These are phyloP conservation scores for Haplographium delicatum DNA, from an alignment of 495 filamentous ascomycete species.

Conservation along the genomic window DNA sequence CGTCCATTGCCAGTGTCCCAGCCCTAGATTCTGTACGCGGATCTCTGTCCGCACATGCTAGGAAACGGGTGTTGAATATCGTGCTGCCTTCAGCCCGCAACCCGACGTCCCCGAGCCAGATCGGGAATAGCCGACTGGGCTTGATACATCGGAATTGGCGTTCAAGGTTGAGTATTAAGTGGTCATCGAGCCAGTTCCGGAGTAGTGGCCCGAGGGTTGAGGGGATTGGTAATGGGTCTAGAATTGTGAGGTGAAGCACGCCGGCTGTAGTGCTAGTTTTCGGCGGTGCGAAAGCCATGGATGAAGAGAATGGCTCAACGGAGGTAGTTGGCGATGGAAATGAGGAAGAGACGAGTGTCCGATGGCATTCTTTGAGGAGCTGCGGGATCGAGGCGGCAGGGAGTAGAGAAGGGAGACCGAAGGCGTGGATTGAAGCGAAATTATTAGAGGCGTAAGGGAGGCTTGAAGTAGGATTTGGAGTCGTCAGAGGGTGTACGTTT, in stretches of 20 bases:
- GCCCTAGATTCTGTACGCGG: not conserved
- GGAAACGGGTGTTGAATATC: constrained; percentile 9
- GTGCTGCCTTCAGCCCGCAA: constrained; percentile 22
- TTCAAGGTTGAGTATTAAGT: constrained; percentile 41
- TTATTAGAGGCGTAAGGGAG: constrained; percentile 23
- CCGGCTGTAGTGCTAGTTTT: constrained; percentile 22
- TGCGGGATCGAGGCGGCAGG: constrained; percentile 19
- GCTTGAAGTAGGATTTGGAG: constrained; percentile 9
- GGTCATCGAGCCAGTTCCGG: constrained; percentile 41
- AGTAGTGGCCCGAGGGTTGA: constrained; percentile 39
- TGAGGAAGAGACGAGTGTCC: constrained; percentile 10
- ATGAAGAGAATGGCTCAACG: not conserved
- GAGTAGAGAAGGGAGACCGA: constrained; percentile 18
- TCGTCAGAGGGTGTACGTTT: constrained; percentile 16
- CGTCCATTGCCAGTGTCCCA: not conserved
- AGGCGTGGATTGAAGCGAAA: constrained; percentile 20
- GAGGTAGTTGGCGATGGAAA: not conserved
- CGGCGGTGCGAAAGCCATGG: not conserved
- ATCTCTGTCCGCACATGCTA: too few species aligned
- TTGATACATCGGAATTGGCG: constrained; percentile 38
- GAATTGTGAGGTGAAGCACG: constrained; percentile 37
- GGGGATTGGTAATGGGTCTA: constrained; percentile 40
- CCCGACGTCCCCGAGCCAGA: constrained; percentile 37
- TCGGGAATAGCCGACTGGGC: constrained; percentile 37
- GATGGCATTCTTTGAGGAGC: constrained; percentile 24